These are phyloP conservation scores for Trichophyton verrucosum DNA, from an alignment of 2,329 filamentous ascomycete genomes.

Conservation along the genomic window DNA sequence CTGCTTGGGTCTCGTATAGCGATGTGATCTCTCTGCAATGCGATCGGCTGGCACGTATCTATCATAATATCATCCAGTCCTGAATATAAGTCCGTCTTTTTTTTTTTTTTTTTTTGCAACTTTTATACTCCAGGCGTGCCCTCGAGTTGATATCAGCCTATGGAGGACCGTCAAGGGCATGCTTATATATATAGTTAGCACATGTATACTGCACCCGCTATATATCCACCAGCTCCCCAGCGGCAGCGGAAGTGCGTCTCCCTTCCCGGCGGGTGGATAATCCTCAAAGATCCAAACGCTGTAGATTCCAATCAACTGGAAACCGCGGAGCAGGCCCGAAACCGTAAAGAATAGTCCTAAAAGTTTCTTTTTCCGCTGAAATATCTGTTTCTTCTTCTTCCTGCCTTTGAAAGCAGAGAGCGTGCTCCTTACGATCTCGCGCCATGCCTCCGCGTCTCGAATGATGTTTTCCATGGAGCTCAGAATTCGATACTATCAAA, in stretches of 20 bases:
- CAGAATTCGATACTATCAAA: neutral
- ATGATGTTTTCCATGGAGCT: neutral
- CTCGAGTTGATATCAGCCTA: neutral
- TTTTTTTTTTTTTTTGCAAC: neutral
- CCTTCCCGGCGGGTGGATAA: slow-evolving; percentile 1
- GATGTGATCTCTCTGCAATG: slow-evolving; percentile 1
- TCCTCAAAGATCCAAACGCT: neutral
- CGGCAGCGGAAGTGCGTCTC: neutral
- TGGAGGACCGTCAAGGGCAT: neutral
- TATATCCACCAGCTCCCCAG: neutral
- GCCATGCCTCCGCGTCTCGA: neutral
- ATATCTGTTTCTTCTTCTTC: neutral
- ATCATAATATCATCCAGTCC: neutral
- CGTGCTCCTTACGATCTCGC: neutral
- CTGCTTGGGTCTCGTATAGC: neutral
- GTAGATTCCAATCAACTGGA: slow-evolving; percentile 2
- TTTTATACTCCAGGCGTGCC: neutral
- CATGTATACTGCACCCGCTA: neutral
- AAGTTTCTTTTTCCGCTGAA: neutral
- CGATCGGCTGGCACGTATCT: neutral
- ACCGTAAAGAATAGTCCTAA: neutral
- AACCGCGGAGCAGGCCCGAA: slow-evolving; percentile 3
- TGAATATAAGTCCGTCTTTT: neutral
- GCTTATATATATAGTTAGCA: neutral
- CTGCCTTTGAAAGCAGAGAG: neutral